Percentiles rank a stretch among this genome's conserved stretches.
Evolutionary conservation across 495 filamentous ascomycete species (phyloP).

Genomic region (Penicillium salamii): DNA sequence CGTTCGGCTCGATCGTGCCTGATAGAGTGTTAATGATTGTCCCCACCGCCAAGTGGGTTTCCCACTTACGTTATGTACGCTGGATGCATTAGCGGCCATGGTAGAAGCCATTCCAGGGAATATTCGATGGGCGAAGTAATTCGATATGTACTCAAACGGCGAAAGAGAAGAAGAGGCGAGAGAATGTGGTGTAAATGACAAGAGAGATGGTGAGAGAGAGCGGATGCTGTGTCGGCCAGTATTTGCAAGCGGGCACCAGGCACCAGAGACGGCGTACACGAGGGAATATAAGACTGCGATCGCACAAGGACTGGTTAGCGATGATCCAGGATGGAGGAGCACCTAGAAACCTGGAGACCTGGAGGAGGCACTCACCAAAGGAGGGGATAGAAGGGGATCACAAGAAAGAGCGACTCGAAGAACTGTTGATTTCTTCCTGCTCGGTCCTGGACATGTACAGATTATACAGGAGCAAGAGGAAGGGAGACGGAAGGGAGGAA

Average conservation of each 20-base stretch:
- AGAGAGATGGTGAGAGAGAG: constrained; percentile 3
- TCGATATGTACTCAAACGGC: constrained; percentile 30
- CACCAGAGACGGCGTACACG: constrained; percentile 31
- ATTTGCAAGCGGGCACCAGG: constrained; percentile 32
- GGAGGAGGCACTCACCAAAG: constrained; percentile 25
- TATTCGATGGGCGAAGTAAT: constrained; percentile 12
- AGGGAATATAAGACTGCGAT: constrained; percentile 27
- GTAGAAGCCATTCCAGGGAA: constrained; percentile 38
- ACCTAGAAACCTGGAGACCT: background rate
- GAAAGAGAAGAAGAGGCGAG: constrained; percentile 12
- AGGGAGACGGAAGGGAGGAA: constrained; percentile 32
- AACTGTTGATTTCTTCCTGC: constrained; percentile 11
- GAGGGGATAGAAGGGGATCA: constrained; percentile 22
- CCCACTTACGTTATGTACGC: constrained; percentile 39
- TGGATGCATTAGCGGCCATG: constrained; percentile 38
- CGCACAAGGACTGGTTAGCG: constrained; percentile 14
- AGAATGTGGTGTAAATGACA: constrained; percentile 19
- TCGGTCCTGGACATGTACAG: constrained; percentile 36
- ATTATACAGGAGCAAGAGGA: constrained; percentile 27
- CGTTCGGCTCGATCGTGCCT: constrained; percentile 39
- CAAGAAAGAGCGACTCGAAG: constrained; percentile 10
- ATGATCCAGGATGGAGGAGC: background rate
- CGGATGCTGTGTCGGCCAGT: constrained; percentile 16
- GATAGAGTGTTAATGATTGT: background rate
- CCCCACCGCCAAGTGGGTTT: background rate